Evolutionary conservation across 495 filamentous ascomycete species (phyloP), one percentile per base, ranked within the genome.

Genomic region (Staphylotrichum tortipilum): DNA sequence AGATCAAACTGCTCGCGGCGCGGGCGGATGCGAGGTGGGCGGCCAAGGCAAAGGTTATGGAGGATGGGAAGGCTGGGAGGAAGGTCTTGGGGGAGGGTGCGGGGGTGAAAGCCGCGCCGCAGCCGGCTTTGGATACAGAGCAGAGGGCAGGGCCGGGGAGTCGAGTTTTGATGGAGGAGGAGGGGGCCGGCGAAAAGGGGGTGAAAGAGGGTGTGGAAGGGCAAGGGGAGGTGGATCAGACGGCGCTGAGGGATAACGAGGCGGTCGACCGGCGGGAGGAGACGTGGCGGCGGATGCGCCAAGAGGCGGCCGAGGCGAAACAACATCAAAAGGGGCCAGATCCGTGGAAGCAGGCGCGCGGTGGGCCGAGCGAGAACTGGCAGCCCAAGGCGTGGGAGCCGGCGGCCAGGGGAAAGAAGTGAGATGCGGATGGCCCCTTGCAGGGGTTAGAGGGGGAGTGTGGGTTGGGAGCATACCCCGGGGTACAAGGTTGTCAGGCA

Each of bases 381-480:
- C 84, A 91, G 66, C 89, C 89, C 0, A 65, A 83, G 44, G 68
- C 75, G 5, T 95, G 89, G 89, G 69, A 66, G 3, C 86, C 84
- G 7, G 14, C 26, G 51, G 68, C 41, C 34, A 19, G 21, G 34
- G 61, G 37, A 52, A 64, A 62, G 59, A 67, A 61, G 47, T 55
- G 49, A 48, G n/a, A 21, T 11, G 26, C n/a, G n/a, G n/a, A n/a
- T n/a, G n/a, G n/a, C n/a, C n/a, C n/a, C n/a, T n/a, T n/a, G n/a
- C n/a, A n/a, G n/a, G n/a, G n/a, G n/a, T n/a, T n/a, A n/a, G n/a
- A n/a, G n/a, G n/a, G n/a, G n/a, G n/a, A n/a, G n/a, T n/a, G n/a
- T n/a, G n/a, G n/a, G n/a, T n/a, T n/a, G n/a, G n/a, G n/a, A n/a
- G n/a, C n/a, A n/a, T n/a, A n/a, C n/a, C n/a, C n/a, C n/a, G n/a